Evolutionary conservation across 2,329 filamentous ascomycete genomes (phyloP), one percentile per base, ranked within the genome.

Genomic region (Arthrobotrys musiformis): DNA sequence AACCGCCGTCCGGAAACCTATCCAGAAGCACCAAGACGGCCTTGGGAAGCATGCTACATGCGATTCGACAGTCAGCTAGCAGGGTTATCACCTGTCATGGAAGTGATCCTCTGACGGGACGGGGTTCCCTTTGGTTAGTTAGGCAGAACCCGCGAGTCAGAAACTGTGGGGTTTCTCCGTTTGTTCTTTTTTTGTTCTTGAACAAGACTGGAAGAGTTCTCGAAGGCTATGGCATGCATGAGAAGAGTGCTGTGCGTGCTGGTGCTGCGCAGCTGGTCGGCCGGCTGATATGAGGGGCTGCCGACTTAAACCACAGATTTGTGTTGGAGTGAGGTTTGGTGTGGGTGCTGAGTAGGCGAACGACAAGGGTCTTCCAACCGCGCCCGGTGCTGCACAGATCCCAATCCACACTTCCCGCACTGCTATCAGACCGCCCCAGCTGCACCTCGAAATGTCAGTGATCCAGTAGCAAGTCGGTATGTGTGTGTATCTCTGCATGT

Each of bases 381-480:
- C 66, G 72, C 72, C 72, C 64, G 70, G 70, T 66, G 69, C 61
- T 73, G 72, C 72, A 58, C 66, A 64, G 72, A 76, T 76, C 56
- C 37, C 69, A 63, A 42, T 61, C 54, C 62, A 42, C 17, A 48
- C 44, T 30, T 48, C 37, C 40, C 42, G 58, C 35, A 24, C 24
- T 24, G 2, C 37, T 9, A 60, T 24, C 4, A 24, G n/a, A 35
- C 28, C 26, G 28, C 33, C 30, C 33, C 11, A 56, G 30, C 54
- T 58, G 54, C 54, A 40, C 17, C 54, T 58, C 54, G 17, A 58
- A 4, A 46, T 22, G 5, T 46, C 42, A 33, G 9, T 42, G 37
- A 15, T 13, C 17, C 5, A 42, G 37, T 42, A 42, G 4, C 22
- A 35, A 7, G 28, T 54, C n/a, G 19, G 44, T 26, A 48, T 22